Evolutionary conservation across 2,329 filamentous ascomycete species (phyloP).

Genomic region (Beauveria australis): DNA sequence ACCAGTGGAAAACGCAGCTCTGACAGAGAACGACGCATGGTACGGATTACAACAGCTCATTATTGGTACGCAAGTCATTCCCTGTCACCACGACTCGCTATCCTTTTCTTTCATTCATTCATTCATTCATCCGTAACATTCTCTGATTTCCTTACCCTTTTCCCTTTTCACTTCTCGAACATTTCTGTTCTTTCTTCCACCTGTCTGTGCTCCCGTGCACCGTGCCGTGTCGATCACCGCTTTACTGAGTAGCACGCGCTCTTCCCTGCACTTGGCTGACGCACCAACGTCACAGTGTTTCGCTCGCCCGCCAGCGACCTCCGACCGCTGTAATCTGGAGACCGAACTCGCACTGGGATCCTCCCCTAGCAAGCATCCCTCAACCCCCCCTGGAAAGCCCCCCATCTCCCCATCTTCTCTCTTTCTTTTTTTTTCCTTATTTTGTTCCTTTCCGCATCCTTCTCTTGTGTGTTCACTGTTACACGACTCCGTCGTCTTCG

Average conservation of each 20-base stretch:
- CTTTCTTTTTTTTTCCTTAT: neutral
- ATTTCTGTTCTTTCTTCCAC: neutral
- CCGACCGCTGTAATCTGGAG: neutral
- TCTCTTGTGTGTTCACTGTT: neutral
- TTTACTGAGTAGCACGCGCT: neutral
- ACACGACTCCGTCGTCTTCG: neutral
- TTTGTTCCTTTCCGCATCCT: neutral
- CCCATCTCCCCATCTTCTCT: neutral
- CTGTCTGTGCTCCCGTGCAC: neutral
- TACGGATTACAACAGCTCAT: neutral
- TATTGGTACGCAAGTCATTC: neutral
- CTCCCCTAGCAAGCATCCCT: neutral
- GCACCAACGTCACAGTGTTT: constrained; percentile 9
- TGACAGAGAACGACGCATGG: neutral
- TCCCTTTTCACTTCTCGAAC: neutral
- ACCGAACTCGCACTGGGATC: too few species aligned
- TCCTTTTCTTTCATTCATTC: neutral
- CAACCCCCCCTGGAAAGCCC: constrained; percentile 2
- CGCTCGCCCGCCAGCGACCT: neutral
- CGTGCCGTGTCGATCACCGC: neutral
- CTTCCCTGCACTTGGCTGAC: constrained; percentile 4
- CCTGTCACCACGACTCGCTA: neutral
- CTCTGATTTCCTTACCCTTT: neutral
- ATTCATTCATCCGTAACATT: neutral
- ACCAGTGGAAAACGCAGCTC: too few species aligned